These are phyloP conservation scores for Xylaria cubensis DNA, from an alignment of 495 filamentous ascomycete genomes.

Conservation along the genomic window DNA sequence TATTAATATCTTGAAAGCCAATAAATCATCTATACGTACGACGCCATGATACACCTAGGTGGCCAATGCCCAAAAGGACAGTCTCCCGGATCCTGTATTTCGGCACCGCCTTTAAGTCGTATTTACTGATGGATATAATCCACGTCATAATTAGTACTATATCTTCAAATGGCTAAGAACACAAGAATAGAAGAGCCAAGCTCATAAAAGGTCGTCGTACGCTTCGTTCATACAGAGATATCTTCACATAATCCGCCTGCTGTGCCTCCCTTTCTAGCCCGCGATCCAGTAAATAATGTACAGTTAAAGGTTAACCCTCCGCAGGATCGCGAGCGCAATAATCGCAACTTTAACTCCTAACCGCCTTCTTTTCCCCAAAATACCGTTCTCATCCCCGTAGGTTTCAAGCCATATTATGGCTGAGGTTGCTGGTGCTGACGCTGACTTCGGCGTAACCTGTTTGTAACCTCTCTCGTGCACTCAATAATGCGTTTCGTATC, in stretches of 20 bases:
- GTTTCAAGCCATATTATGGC: background rate
- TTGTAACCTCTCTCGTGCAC: constrained; percentile 23
- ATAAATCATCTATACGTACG: no score
- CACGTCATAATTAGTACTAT: background rate
- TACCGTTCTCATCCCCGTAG: constrained; percentile 2
- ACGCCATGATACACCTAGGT: no score
- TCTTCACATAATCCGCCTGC: constrained; percentile 13
- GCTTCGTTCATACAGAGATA: constrained; percentile 7
- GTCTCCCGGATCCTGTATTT: no score
- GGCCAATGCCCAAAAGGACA: no score
- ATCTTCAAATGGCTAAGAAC: constrained; percentile 7
- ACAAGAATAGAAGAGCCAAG: constrained; percentile 10
- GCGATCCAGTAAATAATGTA: constrained; percentile 3
- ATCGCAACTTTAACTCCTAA: background rate
- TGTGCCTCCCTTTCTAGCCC: background rate
- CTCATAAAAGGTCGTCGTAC: constrained; percentile 15
- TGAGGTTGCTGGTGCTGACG: background rate
- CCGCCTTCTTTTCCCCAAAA: background rate
- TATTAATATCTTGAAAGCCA: no score
- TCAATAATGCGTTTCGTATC: constrained; percentile 27
- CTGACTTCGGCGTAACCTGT: constrained; percentile 20
- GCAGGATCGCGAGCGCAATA: constrained; percentile 6
- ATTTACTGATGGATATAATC: background rate
- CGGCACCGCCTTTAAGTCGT: no score
- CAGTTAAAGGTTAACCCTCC: background rate